A percentile compares a stretch with the other conserved stretches of the same genome.
These are phyloP conservation scores for Sordariomycetes sp. DNA, from an alignment of 2,329 filamentous ascomycete genomes.

Conservation along the genomic window DNA sequence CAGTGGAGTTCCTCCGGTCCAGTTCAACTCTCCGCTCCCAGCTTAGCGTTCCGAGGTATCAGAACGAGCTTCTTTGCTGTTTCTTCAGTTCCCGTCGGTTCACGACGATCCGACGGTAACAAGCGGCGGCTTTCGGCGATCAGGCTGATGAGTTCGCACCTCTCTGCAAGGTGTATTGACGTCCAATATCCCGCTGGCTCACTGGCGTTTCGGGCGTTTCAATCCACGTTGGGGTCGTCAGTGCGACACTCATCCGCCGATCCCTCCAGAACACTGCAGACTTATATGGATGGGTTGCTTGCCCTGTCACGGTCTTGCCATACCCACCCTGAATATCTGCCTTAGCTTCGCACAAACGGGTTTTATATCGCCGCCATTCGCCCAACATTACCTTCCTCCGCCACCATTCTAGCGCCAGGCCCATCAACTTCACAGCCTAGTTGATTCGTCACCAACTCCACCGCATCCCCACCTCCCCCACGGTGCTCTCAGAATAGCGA, in stretches of 20 bases:
- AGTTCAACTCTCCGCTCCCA: not conserved
- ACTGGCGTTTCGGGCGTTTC: slow-evolving; percentile 8
- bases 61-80: not conserved
- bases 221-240: slow-evolving; percentile 6
- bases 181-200: slow-evolving; percentile 3
- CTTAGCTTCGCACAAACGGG: slow-evolving; percentile 1
- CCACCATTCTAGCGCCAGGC: not conserved
- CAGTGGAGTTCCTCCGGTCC: not conserved
- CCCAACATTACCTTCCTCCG: not conserved
- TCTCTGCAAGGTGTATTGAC: slow-evolving; percentile 2
- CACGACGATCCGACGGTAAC: slow-evolving; percentile 5
- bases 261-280: not conserved
- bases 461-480: not conserved
- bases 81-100: slow-evolving; percentile 1
- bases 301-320: not conserved
- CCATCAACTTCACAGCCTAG: slow-evolving; percentile 1
- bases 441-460: slow-evolving; percentile 4
- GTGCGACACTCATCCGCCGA: slow-evolving; percentile 7
- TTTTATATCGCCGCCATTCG: not conserved
- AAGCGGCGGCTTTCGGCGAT: slow-evolving; percentile 1
- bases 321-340: not conserved
- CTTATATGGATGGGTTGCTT: slow-evolving; percentile 5
- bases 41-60: not conserved
- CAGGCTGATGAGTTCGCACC: not conserved
- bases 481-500: not conserved